Evolutionary conservation across 495 filamentous ascomycete genomes (phyloP), one percentile per base, ranked within the genome.

Genomic region (Hypoxylon subgilvum): DNA sequence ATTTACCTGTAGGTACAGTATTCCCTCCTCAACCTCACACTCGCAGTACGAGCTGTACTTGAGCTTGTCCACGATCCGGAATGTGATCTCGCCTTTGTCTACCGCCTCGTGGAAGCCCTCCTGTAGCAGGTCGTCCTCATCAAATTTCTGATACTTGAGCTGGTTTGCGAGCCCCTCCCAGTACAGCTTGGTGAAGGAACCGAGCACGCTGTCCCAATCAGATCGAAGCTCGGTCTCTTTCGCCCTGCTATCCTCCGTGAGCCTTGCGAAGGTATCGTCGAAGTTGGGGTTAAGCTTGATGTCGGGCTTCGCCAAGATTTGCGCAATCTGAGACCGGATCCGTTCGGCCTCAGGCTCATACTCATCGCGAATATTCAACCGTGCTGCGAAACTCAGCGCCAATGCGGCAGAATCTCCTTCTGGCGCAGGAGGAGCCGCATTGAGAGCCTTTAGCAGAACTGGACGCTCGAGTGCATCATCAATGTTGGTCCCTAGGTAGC

Each of bases 51-150:
- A 67, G 10, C 47, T 57, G 19, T 72, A 60, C 54, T 69, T 67
- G 38, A 82, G 71, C 59, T 71, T 72, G 25, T 80, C 79, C 5
- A 82, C 76, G 18, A 80, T 50, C 43, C 77, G 72, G 42, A 82
- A 69, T 18, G 57, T 70, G 6, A 78, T 61, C 55, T 75, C 70
- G 17, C 61, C 67, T 41, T 68, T 74, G 8, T 68, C 58, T 17
- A 78, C 73, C 12, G 63, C 72, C 49, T 79, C 78, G 16, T 72
- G 61, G 46, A 81, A 68, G 5, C 74, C 78, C 63, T 80, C 77
- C 22, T 66, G 68, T n/a, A 79, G 48, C 57, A 78, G 36, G 1
- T 80, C 77, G 57, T 82, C 79, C 25, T 74, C 71, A 36, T 68
- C 72, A 36, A 82, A 76, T 51, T 79, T 76, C 47, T 71, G 66